Conservation (phyloP, 768 basidiomycete genomes). For the Suillus luteus region DNA sequence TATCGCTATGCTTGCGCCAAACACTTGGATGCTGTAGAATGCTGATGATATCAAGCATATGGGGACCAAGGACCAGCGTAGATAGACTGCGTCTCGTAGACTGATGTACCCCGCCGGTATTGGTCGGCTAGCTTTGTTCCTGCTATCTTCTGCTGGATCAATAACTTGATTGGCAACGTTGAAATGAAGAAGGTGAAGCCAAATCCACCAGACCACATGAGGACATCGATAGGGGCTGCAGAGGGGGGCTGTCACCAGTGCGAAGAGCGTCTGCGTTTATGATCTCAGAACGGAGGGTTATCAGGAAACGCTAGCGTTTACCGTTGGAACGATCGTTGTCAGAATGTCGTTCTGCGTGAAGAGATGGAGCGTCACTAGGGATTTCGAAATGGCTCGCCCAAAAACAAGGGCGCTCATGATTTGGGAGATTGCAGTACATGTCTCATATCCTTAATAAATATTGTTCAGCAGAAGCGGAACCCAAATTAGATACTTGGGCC, state of each 20-base stretch:
- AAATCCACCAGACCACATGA: constrained; percentile 45
- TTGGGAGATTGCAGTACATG: constrained; percentile 20
- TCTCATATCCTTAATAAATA: constrained; percentile 18
- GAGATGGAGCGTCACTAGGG: constrained; percentile 23
- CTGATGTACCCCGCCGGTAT: constrained; percentile 47
- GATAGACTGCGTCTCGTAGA: constrained; percentile 34
- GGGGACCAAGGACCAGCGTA: constrained; percentile 40
- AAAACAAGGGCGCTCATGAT: constrained; percentile 22
- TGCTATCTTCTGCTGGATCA: constrained; percentile 42
- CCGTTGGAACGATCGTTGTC: constrained; percentile 32
- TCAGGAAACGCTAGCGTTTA: constrained; percentile 9
- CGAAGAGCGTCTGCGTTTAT: constrained; percentile 35
- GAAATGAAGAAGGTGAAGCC: constrained; percentile 49
- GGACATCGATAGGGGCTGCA: constrained; percentile 22
- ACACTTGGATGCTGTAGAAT: constrained; percentile 17
- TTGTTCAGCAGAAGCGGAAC: background rate
- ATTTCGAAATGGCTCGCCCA: constrained; percentile 17
- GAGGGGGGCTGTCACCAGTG: constrained; percentile 36
- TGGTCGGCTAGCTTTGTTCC: constrained; percentile 48
- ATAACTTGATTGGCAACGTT: constrained; percentile 45
- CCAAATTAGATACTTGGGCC: background rate
- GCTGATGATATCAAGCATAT: constrained; percentile 41
- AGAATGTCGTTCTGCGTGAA: constrained; percentile 29
- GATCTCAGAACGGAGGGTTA: constrained; percentile 1
- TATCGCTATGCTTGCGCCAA: constrained; percentile 26